Base-by-base conservation (phyloP, 2,329 filamentous ascomycete genomes). In the Fusarium sp. region DNA sequence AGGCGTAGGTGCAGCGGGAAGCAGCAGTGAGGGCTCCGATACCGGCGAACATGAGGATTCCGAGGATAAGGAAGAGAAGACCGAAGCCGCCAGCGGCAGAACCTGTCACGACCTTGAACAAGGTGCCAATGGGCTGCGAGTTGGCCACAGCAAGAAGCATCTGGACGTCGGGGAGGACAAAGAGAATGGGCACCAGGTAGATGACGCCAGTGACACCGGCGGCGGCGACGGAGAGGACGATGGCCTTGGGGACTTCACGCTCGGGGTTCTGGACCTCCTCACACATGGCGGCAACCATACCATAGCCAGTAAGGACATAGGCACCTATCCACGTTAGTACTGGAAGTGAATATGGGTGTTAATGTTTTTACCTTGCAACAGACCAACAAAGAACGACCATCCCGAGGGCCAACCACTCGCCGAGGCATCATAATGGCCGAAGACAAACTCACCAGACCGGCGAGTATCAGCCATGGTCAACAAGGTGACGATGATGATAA, bases 61-160 rank as follows among this genome's bases (percentile, higher is more conserved):
- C 93, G 27, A 95, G 87, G 74, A 96, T 91, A 3, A 95, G 84
- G 81, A 95, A 93, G 16, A 95, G 86, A 7, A 95, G 86, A 0
- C 91, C 93, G 74, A 96, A 95, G 1, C 93, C 94, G 27, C 93
- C 94, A 6, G 86, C 90, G 1, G 91, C 87, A 22, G 92, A 93
- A 2, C 93, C 93, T 0, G 93, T 95, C 11, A 91, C 93, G 0
- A 86, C 91, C 83, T 94, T 94, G 87, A 95, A 95, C 35, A 95
- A 84, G 5, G 92, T 85, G 10, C 92, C 93, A 71, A 96, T 93
- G 1, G 94, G 93, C 77, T 95, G 94, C 10, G 91, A 92, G 67
- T 91, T 94, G 25, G 92, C 88, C 16, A 93, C 92, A 3, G 83
- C 81, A 31, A 94, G 89, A 18, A 95, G 88, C 56, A 85, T 82